These are phyloP conservation scores for Incumbomyces lentus DNA, from an alignment of 2,329 filamentous ascomycete genomes.

Conservation along the genomic window DNA sequence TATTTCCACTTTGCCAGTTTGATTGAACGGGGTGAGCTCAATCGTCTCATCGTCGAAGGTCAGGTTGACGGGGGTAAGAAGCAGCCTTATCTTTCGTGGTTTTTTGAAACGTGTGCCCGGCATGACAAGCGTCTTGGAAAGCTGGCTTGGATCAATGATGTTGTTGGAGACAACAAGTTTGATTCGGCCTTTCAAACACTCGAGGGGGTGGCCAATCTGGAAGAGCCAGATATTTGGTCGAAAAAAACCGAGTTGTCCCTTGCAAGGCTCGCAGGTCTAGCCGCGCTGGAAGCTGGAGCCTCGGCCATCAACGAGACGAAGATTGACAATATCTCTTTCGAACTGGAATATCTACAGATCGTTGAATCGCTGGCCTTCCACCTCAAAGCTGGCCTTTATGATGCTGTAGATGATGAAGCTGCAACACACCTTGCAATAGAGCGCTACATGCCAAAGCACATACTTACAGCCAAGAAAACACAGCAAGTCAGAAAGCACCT, in stretches of 20 bases:
- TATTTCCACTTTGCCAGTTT: conserved; percentile 70
- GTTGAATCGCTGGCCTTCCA: conserved; percentile 69
- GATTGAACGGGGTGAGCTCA: conserved; percentile 56
- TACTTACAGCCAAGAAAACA: conserved; percentile 42
- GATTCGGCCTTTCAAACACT: conserved; percentile 62
- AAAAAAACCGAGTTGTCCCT: conserved; percentile 89
- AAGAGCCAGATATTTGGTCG: conserved; percentile 76
- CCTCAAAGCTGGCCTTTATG: conserved; percentile 55
- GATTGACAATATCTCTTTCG: conserved; percentile 10
- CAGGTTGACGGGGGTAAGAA: conserved; percentile 41
- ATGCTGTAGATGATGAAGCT: conserved; percentile 68
- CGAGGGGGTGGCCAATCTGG: conserved; percentile 55
- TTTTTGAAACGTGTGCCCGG: conserved; percentile 60
- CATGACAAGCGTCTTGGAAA: conserved; percentile 48
- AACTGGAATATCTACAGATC: conserved; percentile 51
- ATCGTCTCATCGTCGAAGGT: conserved; percentile 57
- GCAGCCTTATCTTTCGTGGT: conserved; percentile 63
- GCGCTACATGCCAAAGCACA: conserved; percentile 42
- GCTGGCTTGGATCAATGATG: conserved; percentile 90
- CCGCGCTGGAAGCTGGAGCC: conserved; percentile 49
- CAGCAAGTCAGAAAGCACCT: conserved; percentile 62
- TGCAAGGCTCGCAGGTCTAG: conserved; percentile 69
- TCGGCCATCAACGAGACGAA: conserved; percentile 29
- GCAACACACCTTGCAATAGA: conserved; percentile 64
- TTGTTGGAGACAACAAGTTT: conserved; percentile 66